Base-by-base conservation (phyloP, 352 stramenopile genomes). In the Phytophthora palmivora region DNA sequence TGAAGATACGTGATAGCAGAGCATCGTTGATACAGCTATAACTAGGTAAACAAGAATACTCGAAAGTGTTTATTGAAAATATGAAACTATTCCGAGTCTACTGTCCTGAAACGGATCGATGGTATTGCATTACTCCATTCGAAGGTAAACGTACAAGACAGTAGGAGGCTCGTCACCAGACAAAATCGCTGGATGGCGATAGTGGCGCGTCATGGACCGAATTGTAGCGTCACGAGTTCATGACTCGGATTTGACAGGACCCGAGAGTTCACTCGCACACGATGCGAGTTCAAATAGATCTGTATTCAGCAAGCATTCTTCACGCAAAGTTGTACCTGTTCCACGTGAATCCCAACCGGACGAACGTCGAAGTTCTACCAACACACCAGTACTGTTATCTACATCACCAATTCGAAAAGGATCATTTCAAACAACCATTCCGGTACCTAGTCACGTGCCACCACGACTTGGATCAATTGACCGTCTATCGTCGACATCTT, bases 401-500 rank as follows among this genome's bases (percentile, higher is more conserved):
- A 16, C 42, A n/a, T 33, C 28, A 11, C 37, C 42, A n/a, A 50
- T 30, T 9, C 55, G 57, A 32, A 44, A 50, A 54, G 63, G 63
- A 36, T 64, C 50, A 12, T 56, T 72, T 18, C 50, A 32, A 24
- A 58, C 58, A 9, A 47, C 50, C 1, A 72, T 68, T 41, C 63
- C 63, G 43, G 57, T 68, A 10, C 21, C 44, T 9, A 72, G 16
- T 16, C 44, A 63, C 16, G 16, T 41, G 4, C 50, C 57, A 3
- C 21, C 43, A 15, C 36, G 58, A 14, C n/a, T 72, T 18, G 57
- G 58, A 15, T 72, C 63, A 4, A 28, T 51, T 18, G 41, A 43
- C 32, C 44, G 33, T 2, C 28, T 57, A n/a, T 70, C 64, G 6
- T 69, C 58, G 14, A 56, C 49, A 4, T 72, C n/a, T n/a, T n/a